Percentiles rank a stretch among this genome's conserved stretches.
Conservation (phyloP, 2,329 filamentous ascomycete species). For the Tolypocladium sp. region DNA sequence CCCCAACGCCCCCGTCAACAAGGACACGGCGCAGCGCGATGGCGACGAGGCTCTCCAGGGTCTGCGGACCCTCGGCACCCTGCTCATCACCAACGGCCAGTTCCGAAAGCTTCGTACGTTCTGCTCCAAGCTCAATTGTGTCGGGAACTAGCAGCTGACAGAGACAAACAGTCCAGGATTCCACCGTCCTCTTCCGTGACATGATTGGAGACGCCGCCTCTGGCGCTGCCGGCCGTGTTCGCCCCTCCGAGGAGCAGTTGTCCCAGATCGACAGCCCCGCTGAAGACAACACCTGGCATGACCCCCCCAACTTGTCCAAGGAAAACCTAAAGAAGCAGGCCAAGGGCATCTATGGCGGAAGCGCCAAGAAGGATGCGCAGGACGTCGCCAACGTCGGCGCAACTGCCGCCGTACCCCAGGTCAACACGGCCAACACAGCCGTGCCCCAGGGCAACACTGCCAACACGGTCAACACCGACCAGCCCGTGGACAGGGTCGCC, state of each 20-base stretch:
- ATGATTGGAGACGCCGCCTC: conserved; percentile 84
- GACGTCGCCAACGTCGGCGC: conserved; percentile 49
- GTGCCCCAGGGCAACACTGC: not conserved
- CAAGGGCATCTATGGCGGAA: conserved; percentile 50
- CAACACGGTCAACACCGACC: conserved; percentile 32
- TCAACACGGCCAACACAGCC: conserved; percentile 15
- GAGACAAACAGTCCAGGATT: conserved; percentile 55
- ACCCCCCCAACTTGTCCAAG: conserved; percentile 67
- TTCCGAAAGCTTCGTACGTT: conserved; percentile 79
- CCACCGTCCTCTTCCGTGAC: conserved; percentile 71
- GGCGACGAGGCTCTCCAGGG: conserved; percentile 77
- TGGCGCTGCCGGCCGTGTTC: conserved; percentile 66
- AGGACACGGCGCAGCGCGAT: conserved; percentile 72
- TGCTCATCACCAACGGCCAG: conserved; percentile 92
- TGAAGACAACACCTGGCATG: conserved; percentile 89
- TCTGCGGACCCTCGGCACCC: conserved; percentile 74
- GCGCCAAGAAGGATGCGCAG: conserved; percentile 47
- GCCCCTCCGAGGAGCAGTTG: conserved; percentile 70
- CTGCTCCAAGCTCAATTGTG: not conserved
- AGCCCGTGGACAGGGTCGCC: conserved; percentile 35
- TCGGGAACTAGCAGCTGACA: conserved; percentile 6
- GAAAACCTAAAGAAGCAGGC: conserved; percentile 60
- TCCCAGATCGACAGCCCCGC: conserved; percentile 73
- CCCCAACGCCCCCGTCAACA: conserved; percentile 61
- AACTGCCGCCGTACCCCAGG: conserved; percentile 40